These are phyloP conservation scores for Aspergillus felis DNA, from an alignment of 2,329 filamentous ascomycete species.

Conservation along the genomic window DNA sequence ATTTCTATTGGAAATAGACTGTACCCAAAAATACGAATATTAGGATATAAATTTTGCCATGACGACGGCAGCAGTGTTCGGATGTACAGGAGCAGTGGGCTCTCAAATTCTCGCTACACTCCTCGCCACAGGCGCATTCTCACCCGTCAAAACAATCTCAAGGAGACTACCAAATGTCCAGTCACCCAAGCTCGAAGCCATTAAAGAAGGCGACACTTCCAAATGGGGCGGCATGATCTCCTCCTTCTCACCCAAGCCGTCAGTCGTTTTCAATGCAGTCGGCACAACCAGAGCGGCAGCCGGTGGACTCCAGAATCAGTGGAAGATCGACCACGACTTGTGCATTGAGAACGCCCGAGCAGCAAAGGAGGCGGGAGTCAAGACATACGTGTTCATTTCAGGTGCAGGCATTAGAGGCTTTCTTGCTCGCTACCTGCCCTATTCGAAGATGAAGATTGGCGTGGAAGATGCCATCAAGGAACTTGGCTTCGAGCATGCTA, in stretches of 20 bases:
- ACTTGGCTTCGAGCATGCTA: slow-evolving; percentile 32
- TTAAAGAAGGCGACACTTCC: slow-evolving; percentile 26
- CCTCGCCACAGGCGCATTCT: slow-evolving; percentile 19
- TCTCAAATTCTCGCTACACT: slow-evolving; percentile 29
- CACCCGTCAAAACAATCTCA: slow-evolving; percentile 26
- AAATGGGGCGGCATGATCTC: slow-evolving; percentile 28
- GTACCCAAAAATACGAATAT: too few relatives aligned
- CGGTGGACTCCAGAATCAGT: slow-evolving; percentile 32
- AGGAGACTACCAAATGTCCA: slow-evolving; percentile 19
- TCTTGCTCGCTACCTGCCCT: slow-evolving; percentile 27
- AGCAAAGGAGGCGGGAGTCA: slow-evolving; percentile 33
- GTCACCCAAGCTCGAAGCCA: slow-evolving; percentile 26
- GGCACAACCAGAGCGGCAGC: slow-evolving; percentile 33
- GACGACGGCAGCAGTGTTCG: slow-evolving; percentile 27
- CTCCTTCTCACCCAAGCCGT: slow-evolving; percentile 20
- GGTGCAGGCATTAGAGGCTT: slow-evolving; percentile 30
- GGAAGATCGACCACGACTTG: slow-evolving; percentile 37
- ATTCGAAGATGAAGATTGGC: slow-evolving; percentile 36
- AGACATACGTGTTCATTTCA: slow-evolving; percentile 35
- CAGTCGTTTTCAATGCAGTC: slow-evolving; percentile 29
- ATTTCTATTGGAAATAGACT: too few relatives aligned
- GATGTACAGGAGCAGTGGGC: slow-evolving; percentile 29
- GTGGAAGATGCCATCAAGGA: slow-evolving; percentile 35
- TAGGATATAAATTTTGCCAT: slow-evolving; percentile 12
- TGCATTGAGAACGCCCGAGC: slow-evolving; percentile 33